Conservation (phyloP, 75 land plant species). For the Ceratopteris richardii region DNA sequence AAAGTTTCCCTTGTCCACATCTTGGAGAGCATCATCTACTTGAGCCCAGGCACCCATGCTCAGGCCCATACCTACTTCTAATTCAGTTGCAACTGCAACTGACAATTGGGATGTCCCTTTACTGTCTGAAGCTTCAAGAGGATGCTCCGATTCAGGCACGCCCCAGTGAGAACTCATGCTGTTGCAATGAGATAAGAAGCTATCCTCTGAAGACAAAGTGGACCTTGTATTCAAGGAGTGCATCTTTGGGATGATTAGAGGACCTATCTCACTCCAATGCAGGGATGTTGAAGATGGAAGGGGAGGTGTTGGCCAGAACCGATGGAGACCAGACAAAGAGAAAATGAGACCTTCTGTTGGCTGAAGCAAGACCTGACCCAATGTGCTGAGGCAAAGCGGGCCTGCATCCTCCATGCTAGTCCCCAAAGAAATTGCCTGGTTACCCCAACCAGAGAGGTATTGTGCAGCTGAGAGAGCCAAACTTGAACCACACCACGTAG, state of each 20-base stretch:
- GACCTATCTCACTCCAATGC: slow-evolving; percentile 39
- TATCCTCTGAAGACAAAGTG: not conserved
- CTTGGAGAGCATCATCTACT: slow-evolving; percentile 18
- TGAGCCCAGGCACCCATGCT: slow-evolving; percentile 34
- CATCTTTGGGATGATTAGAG: slow-evolving; percentile 20
- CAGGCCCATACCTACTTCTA: slow-evolving; percentile 17
- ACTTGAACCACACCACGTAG: slow-evolving; percentile 7
- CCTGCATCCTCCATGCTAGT: not conserved
- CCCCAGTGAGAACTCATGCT: slow-evolving; percentile 2
- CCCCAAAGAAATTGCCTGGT: not conserved
- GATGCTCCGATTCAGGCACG: not conserved
- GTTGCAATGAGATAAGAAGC: slow-evolving; percentile 1
- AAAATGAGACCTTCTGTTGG: slow-evolving; percentile 20
- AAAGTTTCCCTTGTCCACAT: slow-evolving; percentile 12
- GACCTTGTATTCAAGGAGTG: not conserved
- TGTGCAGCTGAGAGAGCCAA: slow-evolving; percentile 19
- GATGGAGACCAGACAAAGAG: slow-evolving; percentile 24
- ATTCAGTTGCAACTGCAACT: slow-evolving; percentile 24
- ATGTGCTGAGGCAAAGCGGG: slow-evolving; percentile 25
- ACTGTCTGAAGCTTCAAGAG: not conserved
- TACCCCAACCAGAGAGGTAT: slow-evolving; percentile 28
- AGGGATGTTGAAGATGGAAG: slow-evolving; percentile 21
- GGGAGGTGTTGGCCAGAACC: slow-evolving; percentile 26
- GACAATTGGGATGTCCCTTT: slow-evolving; percentile 18
- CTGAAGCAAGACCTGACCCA: slow-evolving; percentile 24